Evolutionary conservation across 768 basidiomycete genomes (phyloP).

Genomic region (Hydnomerulius pinastri): DNA sequence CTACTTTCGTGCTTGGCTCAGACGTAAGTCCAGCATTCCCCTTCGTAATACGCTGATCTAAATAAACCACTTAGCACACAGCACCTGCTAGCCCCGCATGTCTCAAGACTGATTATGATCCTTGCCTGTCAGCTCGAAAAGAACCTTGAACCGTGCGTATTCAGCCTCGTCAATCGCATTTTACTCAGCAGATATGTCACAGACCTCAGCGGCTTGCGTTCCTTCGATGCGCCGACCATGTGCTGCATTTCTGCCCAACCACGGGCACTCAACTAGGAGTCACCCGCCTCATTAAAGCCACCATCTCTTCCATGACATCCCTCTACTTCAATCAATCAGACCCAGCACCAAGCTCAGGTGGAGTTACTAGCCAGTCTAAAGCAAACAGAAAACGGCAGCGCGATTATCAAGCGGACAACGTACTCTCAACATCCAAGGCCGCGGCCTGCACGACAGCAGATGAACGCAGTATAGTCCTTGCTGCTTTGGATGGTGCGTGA

Average conservation of each 20-base stretch:
- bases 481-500: conserved; percentile 59
- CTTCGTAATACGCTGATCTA: not conserved
- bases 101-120: conserved; percentile 50
- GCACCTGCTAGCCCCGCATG: conserved; percentile 56
- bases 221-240: conserved; percentile 43
- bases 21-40: conserved; percentile 40
- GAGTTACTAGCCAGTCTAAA: conserved; percentile 34
- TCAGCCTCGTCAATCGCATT: not conserved
- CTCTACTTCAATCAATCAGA: conserved; percentile 47
- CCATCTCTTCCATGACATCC: conserved; percentile 49
- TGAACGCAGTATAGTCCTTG: conserved; percentile 55
- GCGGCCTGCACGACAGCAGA: conserved; percentile 49
- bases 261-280: conserved; percentile 49
- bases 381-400: conserved; percentile 70
- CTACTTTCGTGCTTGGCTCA: conserved; percentile 50
- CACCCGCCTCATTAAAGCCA: conserved; percentile 55
- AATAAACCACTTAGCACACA: conserved; percentile 42
- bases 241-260: conserved; percentile 47
- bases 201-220: conserved; percentile 44
- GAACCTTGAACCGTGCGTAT: conserved; percentile 46
- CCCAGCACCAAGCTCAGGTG: conserved; percentile 20
- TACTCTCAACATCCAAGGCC: conserved; percentile 53
- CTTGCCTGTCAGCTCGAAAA: conserved; percentile 67
- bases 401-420: conserved; percentile 75
- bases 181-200: conserved; percentile 2